Evolutionary conservation across 2,329 filamentous ascomycete species (phyloP).

Genomic region (Neonectria faginata): DNA sequence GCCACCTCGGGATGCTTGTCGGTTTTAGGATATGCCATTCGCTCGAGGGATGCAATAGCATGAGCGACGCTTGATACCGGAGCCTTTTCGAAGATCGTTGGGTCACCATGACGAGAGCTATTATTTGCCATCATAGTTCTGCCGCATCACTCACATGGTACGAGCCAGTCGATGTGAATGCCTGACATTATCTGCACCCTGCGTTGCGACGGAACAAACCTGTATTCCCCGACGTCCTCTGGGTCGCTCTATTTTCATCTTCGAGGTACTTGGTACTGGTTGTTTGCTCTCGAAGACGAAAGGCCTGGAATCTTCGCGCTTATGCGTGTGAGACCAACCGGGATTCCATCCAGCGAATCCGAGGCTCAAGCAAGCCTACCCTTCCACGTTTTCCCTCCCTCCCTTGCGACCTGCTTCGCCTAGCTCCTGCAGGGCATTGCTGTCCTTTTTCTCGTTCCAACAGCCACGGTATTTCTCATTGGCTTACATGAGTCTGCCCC

Average conservation of each 20-base stretch:
- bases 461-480: conserved; percentile 32
- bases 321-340: conserved; percentile 28
- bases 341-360: conserved; percentile 28
- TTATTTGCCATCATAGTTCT: conserved; percentile 1
- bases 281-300: conserved; percentile 12
- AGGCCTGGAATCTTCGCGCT: conserved; percentile 19
- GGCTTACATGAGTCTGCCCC: conserved; percentile 22
- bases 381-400: conserved; percentile 46
- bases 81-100: conserved; percentile 26
- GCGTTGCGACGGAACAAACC: conserved; percentile 4
- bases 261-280: conserved; percentile 10
- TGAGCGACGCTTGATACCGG: conserved; percentile 33
- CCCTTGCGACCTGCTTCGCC: conserved; percentile 31
- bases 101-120: conserved; percentile 41
- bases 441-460: conserved; percentile 29
- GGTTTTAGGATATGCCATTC: conserved; percentile 34
- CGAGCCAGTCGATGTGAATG: conserved; percentile 3
- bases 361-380: conserved; percentile 28
- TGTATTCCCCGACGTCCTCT: conserved; percentile 9
- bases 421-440: conserved; percentile 39
- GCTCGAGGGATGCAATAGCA: conserved; percentile 25
- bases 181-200: conserved; percentile 26
- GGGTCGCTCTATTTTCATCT: neutral
- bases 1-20: conserved; percentile 41
- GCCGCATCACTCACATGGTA: conserved; percentile 14